Percentiles rank a stretch among this genome's conserved stretches.
These are phyloP conservation scores for Aureobasidium sp. DNA, from an alignment of 2,329 filamentous ascomycete genomes.

Conservation along the genomic window DNA sequence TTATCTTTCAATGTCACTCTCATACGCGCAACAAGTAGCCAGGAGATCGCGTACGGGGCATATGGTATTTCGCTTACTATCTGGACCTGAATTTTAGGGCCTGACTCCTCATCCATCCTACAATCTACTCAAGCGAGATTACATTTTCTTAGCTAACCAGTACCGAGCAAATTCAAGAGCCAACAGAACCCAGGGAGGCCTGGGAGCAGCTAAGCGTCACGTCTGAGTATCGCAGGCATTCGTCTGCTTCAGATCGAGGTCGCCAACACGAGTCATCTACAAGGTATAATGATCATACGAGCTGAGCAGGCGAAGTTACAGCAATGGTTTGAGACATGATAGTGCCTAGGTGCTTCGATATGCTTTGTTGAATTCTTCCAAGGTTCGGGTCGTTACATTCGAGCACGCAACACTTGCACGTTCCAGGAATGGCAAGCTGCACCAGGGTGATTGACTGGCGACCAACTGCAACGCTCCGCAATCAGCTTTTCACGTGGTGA, in stretches of 20 bases:
- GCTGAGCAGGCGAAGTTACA: neutral
- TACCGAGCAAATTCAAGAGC: neutral
- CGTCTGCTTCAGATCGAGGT: neutral
- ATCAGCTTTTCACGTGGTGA: neutral
- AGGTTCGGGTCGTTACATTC: neutral
- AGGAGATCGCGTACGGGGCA: neutral
- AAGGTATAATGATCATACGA: neutral
- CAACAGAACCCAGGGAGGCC: neutral
- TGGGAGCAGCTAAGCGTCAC: neutral
- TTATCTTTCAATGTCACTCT: neutral
- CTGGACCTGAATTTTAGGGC: neutral
- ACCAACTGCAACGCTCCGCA: neutral
- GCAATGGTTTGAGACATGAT: neutral
- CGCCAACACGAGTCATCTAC: neutral
- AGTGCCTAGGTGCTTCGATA: neutral
- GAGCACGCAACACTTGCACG: slow-evolving; percentile 13
- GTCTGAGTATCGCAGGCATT: neutral
- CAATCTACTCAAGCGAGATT: neutral
- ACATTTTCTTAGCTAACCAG: neutral
- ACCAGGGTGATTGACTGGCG: neutral
- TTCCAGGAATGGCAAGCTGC: neutral
- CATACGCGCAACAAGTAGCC: neutral
- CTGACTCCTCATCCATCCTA: neutral
- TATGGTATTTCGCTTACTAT: neutral
- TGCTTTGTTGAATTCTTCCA: neutral